Evolutionary conservation across 805 yeast genomes (phyloP), one percentile per base, ranked within the genome.

Genomic region (Clavispora asparagi): DNA sequence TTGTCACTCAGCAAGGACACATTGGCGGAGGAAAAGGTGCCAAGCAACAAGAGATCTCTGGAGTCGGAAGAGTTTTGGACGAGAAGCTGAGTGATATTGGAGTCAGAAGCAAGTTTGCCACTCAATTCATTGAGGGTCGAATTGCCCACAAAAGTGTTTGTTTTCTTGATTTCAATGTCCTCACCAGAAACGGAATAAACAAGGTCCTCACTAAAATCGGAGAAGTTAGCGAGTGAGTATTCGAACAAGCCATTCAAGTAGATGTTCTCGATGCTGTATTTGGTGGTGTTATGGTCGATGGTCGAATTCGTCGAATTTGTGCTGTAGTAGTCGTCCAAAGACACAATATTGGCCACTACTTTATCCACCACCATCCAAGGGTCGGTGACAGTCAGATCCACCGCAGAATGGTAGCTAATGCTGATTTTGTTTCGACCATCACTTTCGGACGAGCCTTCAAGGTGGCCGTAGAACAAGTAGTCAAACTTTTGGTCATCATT

Each of bases 401-500:
- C 59, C 2, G 66, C 44, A 10, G 54, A 48, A 30, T 57, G 47
- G 50, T 47, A 68, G 14, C 65, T 58, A 16, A 68, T 54, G 29
- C 61, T 61, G 41, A 70, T 59, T 47, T 57, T 63, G 44, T 59
- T 69, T 36, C 54, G 57, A 7, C 67, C 70, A 32, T 51, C 49
- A 28, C 43, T 38, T 6, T 50, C 42, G 32, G 74, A 64, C 1
- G 69, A 59, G 1, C 78, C 77, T 19, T 78, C 73, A 41, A 91
- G 61, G 48, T 78, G 79, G 1, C 98, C 99, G 38, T 76, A 69
- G 61, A 68, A 92, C 7, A 94, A 59, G 16, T 76, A 71, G 63
- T 94, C 98, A 61, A 88, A 92, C 62, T 94, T 94, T 41, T 83
- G 77, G 46, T 80, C 76, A 31, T 79, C 71, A 62, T 94, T 94